Evolutionary conservation across 164 flowering plant species (phyloP).

Genomic region (Umbellularia californica): DNA sequence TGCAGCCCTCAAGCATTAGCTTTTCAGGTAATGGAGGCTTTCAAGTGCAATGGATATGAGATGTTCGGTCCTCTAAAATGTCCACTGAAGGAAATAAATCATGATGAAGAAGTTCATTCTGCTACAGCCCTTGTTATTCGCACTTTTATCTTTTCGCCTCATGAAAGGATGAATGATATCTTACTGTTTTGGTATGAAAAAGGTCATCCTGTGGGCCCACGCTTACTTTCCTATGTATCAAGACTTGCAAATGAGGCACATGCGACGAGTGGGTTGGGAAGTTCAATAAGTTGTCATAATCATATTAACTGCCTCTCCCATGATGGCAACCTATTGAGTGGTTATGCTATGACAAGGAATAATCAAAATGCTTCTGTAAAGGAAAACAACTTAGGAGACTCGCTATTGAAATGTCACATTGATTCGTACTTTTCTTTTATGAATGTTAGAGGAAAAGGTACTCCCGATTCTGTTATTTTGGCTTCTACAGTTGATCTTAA

Average conservation of each 20-base stretch:
- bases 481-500: slow-evolving; percentile 16
- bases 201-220: slow-evolving; percentile 38
- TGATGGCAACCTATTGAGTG: background rate
- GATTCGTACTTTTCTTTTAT: slow-evolving; percentile 27
- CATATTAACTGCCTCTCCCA: background rate
- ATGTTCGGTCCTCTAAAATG: slow-evolving; percentile 29
- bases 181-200: slow-evolving; percentile 40
- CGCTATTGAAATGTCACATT: slow-evolving; percentile 33
- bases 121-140: slow-evolving; percentile 38
- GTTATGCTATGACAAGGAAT: background rate
- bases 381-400: slow-evolving; percentile 12
- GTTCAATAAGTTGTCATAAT: background rate
- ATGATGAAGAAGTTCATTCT: slow-evolving; percentile 36
- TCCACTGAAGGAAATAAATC: slow-evolving; percentile 3
- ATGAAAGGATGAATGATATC: slow-evolving; percentile 31
- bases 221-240: slow-evolving; percentile 40
- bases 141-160: slow-evolving; percentile 30
- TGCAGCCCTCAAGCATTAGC: slow-evolving; percentile 29
- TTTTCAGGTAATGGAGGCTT: slow-evolving; percentile 27
- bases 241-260: slow-evolving; percentile 44
- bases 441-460: slow-evolving; percentile 12
- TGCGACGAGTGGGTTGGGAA: slow-evolving; percentile 1
- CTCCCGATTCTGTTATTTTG: slow-evolving; percentile 10
- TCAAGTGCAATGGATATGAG: slow-evolving; percentile 26
- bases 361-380: slow-evolving; percentile 4